These are phyloP conservation scores for Magnusiomyces sp. DNA, from an alignment of 1,139 yeast species.

Conservation along the genomic window DNA sequence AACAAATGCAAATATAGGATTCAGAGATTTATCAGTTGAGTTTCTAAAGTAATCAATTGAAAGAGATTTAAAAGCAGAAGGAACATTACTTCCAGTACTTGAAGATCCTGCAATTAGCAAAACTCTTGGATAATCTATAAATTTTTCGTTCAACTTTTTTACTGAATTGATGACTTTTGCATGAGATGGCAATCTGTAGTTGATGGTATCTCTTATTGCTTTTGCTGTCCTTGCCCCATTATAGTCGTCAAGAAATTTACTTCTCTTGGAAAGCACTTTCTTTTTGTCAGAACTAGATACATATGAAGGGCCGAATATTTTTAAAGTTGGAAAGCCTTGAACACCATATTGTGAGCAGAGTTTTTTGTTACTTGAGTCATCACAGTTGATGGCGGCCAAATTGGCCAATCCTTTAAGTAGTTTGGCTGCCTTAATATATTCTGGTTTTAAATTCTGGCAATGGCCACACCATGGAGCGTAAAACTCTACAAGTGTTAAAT, in stretches of 20 bases:
- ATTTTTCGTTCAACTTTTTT: constrained; percentile 7
- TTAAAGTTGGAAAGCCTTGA: constrained; percentile 72
- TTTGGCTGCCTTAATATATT: constrained; percentile 57
- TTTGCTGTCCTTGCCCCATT: constrained; percentile 59
- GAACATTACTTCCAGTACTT: constrained; percentile 26
- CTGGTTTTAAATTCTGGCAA: constrained; percentile 62
- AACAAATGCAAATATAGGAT: constrained; percentile 2
- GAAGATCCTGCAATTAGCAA: constrained; percentile 23
- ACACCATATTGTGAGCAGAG: constrained; percentile 62
- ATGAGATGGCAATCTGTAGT: constrained; percentile 6
- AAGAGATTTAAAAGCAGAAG: constrained; percentile 61
- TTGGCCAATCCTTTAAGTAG: constrained; percentile 51
- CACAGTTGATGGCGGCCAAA: constrained; percentile 86
- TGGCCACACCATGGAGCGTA: constrained; percentile 98
- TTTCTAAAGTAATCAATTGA: constrained; percentile 50
- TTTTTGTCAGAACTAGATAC: constrained; percentile 15
- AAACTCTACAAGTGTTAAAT: constrained; percentile 78
- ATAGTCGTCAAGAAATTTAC: constrained; percentile 48
- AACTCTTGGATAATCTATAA: constrained; percentile 21
- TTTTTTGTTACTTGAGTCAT: constrained; percentile 52
- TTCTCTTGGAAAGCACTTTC: constrained; percentile 12
- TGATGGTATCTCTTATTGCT: constrained; percentile 43
- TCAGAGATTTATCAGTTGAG: constrained; percentile 1
- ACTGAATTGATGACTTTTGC: constrained; percentile 10
- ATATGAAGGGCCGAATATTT: constrained; percentile 55